Percentiles rank a stretch among this genome's conserved stretches.
These are phyloP conservation scores for Rhododendron henanense DNA, from an alignment of 148 eudicot species.

Conservation along the genomic window DNA sequence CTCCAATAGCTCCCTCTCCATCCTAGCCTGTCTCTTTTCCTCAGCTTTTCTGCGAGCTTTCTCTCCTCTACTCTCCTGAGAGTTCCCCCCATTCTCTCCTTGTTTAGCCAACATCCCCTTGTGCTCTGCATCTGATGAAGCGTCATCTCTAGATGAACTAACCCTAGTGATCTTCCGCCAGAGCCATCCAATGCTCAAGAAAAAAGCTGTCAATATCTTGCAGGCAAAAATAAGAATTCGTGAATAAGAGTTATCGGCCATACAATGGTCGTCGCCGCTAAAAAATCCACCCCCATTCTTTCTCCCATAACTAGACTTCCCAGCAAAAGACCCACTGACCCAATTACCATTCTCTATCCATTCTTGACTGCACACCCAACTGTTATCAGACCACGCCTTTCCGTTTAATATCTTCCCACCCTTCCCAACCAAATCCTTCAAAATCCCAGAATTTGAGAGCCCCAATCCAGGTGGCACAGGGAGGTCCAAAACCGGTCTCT, in stretches of 20 bases:
- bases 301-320: conserved; percentile 44
- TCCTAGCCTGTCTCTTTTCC: conserved; percentile 93
- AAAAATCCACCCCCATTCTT: conserved; percentile 44
- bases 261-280: conserved; percentile 53
- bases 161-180: conserved; percentile 73
- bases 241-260: conserved; percentile 66
- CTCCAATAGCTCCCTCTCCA: conserved; percentile 87
- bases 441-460: conserved; percentile 61
- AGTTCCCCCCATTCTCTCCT: conserved; percentile 63
- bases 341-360: conserved; percentile 87
- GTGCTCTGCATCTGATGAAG: conserved; percentile 48
- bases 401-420: conserved; percentile 84
- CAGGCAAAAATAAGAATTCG: conserved; percentile 44
- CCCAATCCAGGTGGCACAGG: conserved; percentile 73
- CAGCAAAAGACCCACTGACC: conserved; percentile 58
- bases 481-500: conserved; percentile 88
- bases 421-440: conserved; percentile 85
- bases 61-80: conserved; percentile 81
- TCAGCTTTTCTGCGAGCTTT: conserved; percentile 98
- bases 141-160: conserved; percentile 62
- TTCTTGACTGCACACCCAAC: conserved; percentile 67
- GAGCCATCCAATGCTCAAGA: conserved; percentile 58
- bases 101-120: conserved; percentile 47
- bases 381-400: conserved; percentile 67
- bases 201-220: conserved; percentile 47